phyloP scores from a whole-genome alignment of 2,329 filamentous ascomycete species.

The Aspergillus amoenus region DNA sequence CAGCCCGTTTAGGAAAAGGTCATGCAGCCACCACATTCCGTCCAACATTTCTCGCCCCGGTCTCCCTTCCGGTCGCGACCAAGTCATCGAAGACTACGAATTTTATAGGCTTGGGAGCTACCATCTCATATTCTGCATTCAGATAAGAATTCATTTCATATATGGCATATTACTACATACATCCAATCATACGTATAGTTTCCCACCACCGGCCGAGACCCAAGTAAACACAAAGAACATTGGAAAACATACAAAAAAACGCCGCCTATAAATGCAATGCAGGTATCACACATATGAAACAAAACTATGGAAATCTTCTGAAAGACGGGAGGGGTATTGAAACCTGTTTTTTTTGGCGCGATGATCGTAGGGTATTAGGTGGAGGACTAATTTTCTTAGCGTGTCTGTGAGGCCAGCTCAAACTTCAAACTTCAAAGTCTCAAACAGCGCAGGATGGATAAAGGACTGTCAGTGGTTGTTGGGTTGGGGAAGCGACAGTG shows the following conservation, averaged over 20 bases:
- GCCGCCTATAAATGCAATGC: constrained; percentile 8
- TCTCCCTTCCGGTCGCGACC: neutral
- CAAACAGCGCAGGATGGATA: neutral
- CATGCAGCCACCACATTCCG: neutral
- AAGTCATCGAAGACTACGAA: neutral
- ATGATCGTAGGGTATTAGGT: constrained; percentile 7
- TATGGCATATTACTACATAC: constrained; percentile 7
- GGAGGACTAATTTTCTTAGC: constrained; percentile 3
- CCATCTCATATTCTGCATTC: neutral
- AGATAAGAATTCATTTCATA: constrained; percentile 2
- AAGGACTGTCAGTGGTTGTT: constrained; percentile 1
- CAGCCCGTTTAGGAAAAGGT: too few relatives aligned
- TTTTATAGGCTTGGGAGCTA: neutral
- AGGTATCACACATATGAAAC: constrained; percentile 9
- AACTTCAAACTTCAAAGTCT: too few relatives aligned
- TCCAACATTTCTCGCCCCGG: neutral
- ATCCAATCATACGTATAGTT: neutral
- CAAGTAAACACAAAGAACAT: neutral
- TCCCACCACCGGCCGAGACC: neutral
- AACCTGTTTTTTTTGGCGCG: neutral
- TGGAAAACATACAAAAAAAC: neutral
- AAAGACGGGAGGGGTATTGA: constrained; percentile 3
- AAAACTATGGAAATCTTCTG: neutral
- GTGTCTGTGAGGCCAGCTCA: constrained; percentile 14
- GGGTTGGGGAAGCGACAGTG: neutral